Conservation (phyloP, 164 flowering plant genomes). For the Cinnamomum chago region DNA sequence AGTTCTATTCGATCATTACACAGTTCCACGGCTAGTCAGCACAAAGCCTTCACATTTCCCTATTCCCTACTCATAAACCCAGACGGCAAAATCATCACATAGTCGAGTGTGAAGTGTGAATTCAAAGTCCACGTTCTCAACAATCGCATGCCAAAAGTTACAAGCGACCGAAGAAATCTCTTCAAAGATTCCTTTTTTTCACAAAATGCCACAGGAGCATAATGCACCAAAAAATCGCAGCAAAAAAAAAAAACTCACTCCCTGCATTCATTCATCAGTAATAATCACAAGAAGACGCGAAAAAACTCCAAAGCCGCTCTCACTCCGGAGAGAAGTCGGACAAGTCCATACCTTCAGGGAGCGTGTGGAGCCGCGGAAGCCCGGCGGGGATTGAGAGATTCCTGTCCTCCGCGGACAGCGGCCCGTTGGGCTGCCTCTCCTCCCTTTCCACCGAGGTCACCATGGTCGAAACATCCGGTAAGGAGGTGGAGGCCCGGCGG, state of each 20-base stretch:
- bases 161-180: background rate
- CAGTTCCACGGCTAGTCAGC: background rate
- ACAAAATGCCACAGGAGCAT: too few relatives aligned
- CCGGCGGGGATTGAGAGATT: constrained; percentile 61
- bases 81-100: background rate
- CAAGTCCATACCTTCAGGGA: constrained; percentile 60
- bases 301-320: background rate
- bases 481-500: constrained; percentile 39
- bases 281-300: background rate
- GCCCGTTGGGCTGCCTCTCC: constrained; percentile 36
- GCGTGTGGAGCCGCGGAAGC: constrained; percentile 67
- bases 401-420: constrained; percentile 30
- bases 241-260: background rate
- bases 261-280: background rate
- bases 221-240: too few relatives aligned
- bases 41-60: background rate
- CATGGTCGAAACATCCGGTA: constrained; percentile 41
- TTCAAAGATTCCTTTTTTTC: background rate
- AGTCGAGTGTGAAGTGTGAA: background rate
- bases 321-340: constrained; percentile 23
- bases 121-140: background rate
- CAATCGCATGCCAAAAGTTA: background rate
- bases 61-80: background rate
- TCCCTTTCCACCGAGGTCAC: constrained; percentile 37
- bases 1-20: too few relatives aligned